These are phyloP conservation scores for Dysphania ambrosioides DNA, from an alignment of 148 eudicot genomes.

Conservation along the genomic window DNA sequence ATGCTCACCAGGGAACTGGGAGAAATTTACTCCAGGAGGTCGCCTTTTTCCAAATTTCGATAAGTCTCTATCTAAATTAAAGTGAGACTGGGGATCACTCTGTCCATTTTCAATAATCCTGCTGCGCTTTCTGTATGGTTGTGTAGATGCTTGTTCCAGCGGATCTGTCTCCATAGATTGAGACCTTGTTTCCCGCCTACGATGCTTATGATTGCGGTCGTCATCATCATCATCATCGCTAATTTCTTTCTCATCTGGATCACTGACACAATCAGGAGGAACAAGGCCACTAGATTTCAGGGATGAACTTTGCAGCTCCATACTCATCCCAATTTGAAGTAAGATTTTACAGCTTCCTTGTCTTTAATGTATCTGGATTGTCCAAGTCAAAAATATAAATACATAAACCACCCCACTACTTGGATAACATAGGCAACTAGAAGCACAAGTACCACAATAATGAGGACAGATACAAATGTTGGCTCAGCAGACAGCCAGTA, in stretches of 20 bases:
- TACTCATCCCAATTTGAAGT: constrained; percentile 24
- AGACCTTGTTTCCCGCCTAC: constrained; percentile 67
- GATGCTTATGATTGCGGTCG: constrained; percentile 99
- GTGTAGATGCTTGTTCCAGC: constrained; percentile 46
- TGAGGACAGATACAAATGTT: too few species aligned
- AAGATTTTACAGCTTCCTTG: constrained; percentile 5
- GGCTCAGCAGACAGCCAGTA: background rate
- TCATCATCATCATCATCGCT: constrained; percentile 96
- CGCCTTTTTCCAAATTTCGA: constrained; percentile 62
- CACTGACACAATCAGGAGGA: constrained; percentile 57
- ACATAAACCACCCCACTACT: background rate
- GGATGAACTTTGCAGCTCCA: constrained; percentile 66
- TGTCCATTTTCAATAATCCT: constrained; percentile 75
- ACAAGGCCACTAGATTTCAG: constrained; percentile 46
- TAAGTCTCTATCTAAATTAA: constrained; percentile 45
- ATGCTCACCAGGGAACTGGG: constrained; percentile 47
- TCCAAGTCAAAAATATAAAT: constrained; percentile 6
- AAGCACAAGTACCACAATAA: too few species aligned
- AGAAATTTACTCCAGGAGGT: constrained; percentile 32
- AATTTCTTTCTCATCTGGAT: constrained; percentile 87
- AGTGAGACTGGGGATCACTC: constrained; percentile 49
- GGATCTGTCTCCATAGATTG: constrained; percentile 69
- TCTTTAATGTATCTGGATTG: constrained; percentile 21
- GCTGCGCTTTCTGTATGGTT: constrained; percentile 69
- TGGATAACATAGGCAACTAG: background rate